Base-by-base conservation (phyloP, 164 flowering plant species). In the Berberis thunbergii region DNA sequence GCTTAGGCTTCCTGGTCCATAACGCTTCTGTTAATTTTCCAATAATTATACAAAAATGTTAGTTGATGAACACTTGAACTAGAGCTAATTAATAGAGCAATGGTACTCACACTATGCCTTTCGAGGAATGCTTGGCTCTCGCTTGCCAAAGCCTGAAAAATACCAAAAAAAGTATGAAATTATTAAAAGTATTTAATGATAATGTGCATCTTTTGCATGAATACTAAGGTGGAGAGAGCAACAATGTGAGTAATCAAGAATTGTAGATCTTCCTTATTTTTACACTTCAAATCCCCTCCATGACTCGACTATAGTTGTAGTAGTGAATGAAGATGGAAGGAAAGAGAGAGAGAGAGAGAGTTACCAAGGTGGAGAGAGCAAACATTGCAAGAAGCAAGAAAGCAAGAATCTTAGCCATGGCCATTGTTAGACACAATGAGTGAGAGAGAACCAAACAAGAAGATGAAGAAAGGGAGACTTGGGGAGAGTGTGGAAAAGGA, bases 321-420 rank as follows among this genome's bases (percentile, higher is more conserved):
- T 26, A 26, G 26, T 26, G 26, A 26, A 26, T 26, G 26, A 26
- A 26, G 26, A 26, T 26, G 26, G 26, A 26, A 26, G 26, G 26
- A 26, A 26, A 3, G 1, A 39, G 58, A 26, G 42, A 44, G 12
- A 40, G 42, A 54, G 40, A 11, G 12, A 8, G 41, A 11, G 59
- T 69, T 12, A 84, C 88, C 78, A 64, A 48, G 43, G 78, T 71
- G 26, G 26, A 76, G 57, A 84, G 55, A 67, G 81, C 79, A 65
- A 86, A 0, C 73, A 86, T 72, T 39, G 78, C 80, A 56, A 86
- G 62, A 43, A 83, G 67, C 60, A 81, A 52, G 57, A 75, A 43
- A 49, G 75, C 83, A 53, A 67, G 57, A 54, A 70, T 60, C 74
- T 73, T 81, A n/a, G 78, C 68, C 83, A 69, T 75, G 68, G 81